phyloP scores from a whole-genome alignment of 345 rosid genomes.

The Camelina sativa region DNA sequence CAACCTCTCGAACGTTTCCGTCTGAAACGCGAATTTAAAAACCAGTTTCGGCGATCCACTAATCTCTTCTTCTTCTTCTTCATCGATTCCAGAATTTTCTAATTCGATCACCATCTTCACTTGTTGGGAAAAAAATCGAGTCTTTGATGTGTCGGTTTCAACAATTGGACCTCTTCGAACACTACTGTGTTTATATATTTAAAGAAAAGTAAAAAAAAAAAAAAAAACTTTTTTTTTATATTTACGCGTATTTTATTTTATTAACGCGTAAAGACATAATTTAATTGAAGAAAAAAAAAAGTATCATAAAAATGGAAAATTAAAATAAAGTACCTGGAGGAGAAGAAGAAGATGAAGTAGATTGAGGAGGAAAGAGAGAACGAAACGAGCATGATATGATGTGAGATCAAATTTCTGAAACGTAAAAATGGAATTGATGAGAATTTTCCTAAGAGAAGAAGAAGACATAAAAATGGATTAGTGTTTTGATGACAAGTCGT shows the following conservation, averaged over 20 bases:
- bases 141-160: conserved; percentile 37
- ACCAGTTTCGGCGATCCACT: conserved; percentile 52
- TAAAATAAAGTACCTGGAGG: conserved; percentile 24
- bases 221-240: conserved; percentile 13
- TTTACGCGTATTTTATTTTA: conserved; percentile 24
- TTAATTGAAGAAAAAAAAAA: not conserved
- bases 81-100: conserved; percentile 10
- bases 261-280: not conserved
- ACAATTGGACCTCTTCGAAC: conserved; percentile 25
- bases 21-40: conserved; percentile 77
- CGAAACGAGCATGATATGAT: conserved; percentile 54
- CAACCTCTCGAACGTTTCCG: conserved; percentile 56
- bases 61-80: conserved; percentile 37
- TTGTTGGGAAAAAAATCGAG: conserved; percentile 10
- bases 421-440: conserved; percentile 32
- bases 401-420: conserved; percentile 50
- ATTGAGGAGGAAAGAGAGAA: conserved; percentile 44
- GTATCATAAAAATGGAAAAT: not conserved
- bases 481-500: conserved; percentile 22
- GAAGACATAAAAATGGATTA: conserved; percentile 38
- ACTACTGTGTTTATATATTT: conserved; percentile 47
- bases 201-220: conserved; percentile 4
- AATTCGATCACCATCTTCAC: conserved; percentile 26
- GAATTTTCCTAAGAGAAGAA: conserved; percentile 28
- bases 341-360: conserved; percentile 22